phyloP scores from a whole-genome alignment of 2,329 filamentous ascomycete genomes.

The Botryotinia convoluta region DNA sequence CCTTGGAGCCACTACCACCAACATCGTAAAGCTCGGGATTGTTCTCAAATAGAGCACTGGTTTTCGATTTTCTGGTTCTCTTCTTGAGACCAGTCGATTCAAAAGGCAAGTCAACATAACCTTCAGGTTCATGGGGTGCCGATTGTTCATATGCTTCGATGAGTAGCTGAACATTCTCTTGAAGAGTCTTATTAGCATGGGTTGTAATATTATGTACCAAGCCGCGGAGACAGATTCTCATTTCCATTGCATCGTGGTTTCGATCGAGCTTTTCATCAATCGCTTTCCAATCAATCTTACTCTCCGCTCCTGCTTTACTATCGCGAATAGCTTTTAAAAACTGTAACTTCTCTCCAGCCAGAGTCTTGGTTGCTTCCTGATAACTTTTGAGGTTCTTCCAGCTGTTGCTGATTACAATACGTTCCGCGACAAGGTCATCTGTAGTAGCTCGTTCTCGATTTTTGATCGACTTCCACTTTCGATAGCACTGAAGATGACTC shows the following conservation, averaged over 20 bases:
- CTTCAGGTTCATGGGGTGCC: slow-evolving; percentile 29
- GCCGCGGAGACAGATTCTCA: slow-evolving; percentile 34
- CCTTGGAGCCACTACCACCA: slow-evolving; percentile 4
- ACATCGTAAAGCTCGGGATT: slow-evolving; percentile 4
- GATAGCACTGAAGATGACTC: slow-evolving; percentile 64
- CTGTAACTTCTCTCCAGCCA: slow-evolving; percentile 45
- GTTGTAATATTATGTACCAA: slow-evolving; percentile 33
- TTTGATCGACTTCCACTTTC: slow-evolving; percentile 60
- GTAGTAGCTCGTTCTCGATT: slow-evolving; percentile 32
- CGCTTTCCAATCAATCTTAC: slow-evolving; percentile 50
- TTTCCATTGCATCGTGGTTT: slow-evolving; percentile 38
- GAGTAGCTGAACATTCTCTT: slow-evolving; percentile 31
- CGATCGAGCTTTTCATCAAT: slow-evolving; percentile 44
- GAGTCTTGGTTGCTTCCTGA: slow-evolving; percentile 44
- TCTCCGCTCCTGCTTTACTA: slow-evolving; percentile 43
- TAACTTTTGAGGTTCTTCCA: slow-evolving; percentile 47
- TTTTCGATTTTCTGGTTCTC: background rate
- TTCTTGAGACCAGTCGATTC: slow-evolving; percentile 11
- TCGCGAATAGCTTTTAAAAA: slow-evolving; percentile 47
- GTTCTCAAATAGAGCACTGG: background rate
- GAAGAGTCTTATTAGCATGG: slow-evolving; percentile 34
- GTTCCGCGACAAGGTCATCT: slow-evolving; percentile 23
- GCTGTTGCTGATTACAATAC: slow-evolving; percentile 35
- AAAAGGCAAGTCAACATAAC: slow-evolving; percentile 17
- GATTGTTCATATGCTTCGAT: slow-evolving; percentile 32